These are phyloP conservation scores for Purpureocillium lavendulum DNA, from an alignment of 2,329 filamentous ascomycete genomes.

Conservation along the genomic window DNA sequence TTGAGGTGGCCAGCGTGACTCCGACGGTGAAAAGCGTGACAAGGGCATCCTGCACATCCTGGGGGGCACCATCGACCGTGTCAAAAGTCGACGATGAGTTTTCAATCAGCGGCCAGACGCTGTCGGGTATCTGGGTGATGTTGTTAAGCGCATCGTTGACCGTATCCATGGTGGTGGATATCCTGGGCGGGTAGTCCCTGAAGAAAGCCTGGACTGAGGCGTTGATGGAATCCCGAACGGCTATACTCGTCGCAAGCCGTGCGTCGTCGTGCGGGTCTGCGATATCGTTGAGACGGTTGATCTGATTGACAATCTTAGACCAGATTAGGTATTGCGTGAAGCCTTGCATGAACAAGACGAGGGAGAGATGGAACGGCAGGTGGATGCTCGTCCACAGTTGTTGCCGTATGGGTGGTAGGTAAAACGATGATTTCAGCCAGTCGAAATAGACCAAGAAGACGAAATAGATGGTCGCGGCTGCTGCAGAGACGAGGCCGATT, in stretches of 20 bases:
- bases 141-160: slow-evolving; percentile 17
- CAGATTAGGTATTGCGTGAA: slow-evolving; percentile 47
- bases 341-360: slow-evolving; percentile 57
- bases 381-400: slow-evolving; percentile 50
- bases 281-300: slow-evolving; percentile 11
- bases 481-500: slow-evolving; percentile 31
- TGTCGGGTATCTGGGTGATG: slow-evolving; percentile 16
- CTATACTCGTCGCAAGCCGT: slow-evolving; percentile 11
- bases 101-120: slow-evolving; percentile 14
- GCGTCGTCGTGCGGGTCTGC: slow-evolving; percentile 6
- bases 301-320: slow-evolving; percentile 28
- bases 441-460: slow-evolving; percentile 45
- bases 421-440: slow-evolving; percentile 53
- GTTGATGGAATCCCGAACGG: slow-evolving; percentile 9
- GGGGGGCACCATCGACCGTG: neutral
- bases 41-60: neutral
- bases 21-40: slow-evolving; percentile 6
- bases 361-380: slow-evolving; percentile 54
- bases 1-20: slow-evolving; percentile 9
- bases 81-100: slow-evolving; percentile 5
- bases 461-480: slow-evolving; percentile 32
- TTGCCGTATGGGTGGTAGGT: slow-evolving; percentile 48
- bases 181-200: slow-evolving; percentile 17
- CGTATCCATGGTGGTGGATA: slow-evolving; percentile 9
- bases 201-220: slow-evolving; percentile 13